These are phyloP conservation scores for Fomes fomentarius DNA, from an alignment of 1,284 basidiomycete genomes.

Conservation along the genomic window DNA sequence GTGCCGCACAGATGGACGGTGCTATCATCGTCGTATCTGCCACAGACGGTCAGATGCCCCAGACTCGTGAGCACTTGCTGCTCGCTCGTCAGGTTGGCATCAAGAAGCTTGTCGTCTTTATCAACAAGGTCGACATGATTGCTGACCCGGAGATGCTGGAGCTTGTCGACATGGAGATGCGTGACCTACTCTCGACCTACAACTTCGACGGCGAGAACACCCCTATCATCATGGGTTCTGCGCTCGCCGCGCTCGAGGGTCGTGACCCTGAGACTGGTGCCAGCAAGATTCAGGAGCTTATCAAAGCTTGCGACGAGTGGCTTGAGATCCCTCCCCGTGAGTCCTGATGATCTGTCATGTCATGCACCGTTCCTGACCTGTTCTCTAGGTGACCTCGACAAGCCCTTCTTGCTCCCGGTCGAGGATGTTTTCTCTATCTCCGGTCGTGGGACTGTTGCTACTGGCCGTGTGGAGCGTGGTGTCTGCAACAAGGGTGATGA, in stretches of 20 bases:
- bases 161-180: conserved; percentile 99
- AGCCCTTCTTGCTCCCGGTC: conserved; percentile 96
- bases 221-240: conserved; percentile 96
- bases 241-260: conserved; percentile 93
- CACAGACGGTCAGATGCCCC: conserved; percentile 99
- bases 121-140: conserved; percentile 99
- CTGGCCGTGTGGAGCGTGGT: conserved; percentile 95
- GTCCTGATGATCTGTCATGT: conserved; percentile 32
- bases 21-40: conserved; percentile 98
- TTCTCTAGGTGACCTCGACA: conserved; percentile 87
- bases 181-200: conserved; percentile 92
- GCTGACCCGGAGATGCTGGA: conserved; percentile 98
- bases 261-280: conserved; percentile 80
- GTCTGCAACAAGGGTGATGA: conserved; percentile 92
- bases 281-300: conserved; percentile 83
- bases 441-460: conserved; percentile 97
- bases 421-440: conserved; percentile 99
- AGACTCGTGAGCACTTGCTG: conserved; percentile 97
- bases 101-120: conserved; percentile 98
- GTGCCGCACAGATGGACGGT: conserved; percentile 99
- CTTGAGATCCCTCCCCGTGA: conserved; percentile 90
- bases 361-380: not conserved
- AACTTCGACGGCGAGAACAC: conserved; percentile 98
- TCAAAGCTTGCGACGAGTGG: conserved; percentile 93
- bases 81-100: conserved; percentile 98